These are phyloP conservation scores for Penicillium steckii DNA, from an alignment of 495 filamentous ascomycete species.

Conservation along the genomic window DNA sequence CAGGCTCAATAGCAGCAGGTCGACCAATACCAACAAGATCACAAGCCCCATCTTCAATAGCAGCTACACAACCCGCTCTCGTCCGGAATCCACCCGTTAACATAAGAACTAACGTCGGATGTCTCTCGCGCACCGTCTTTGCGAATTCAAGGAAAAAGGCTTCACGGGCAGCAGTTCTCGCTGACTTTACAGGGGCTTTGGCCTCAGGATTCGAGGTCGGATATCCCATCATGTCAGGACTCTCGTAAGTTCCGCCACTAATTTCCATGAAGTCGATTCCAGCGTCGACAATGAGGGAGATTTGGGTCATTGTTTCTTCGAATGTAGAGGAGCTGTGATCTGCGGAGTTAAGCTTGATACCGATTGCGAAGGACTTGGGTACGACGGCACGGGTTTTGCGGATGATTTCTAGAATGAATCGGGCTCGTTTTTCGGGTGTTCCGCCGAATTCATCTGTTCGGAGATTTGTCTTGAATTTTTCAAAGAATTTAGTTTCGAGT, in stretches of 20 bases:
- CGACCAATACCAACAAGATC: constrained; percentile 58
- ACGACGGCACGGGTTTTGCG: constrained; percentile 41
- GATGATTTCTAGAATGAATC: constrained; percentile 50
- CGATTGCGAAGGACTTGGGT: constrained; percentile 50
- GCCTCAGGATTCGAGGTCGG: no score
- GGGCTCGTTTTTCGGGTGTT: constrained; percentile 40
- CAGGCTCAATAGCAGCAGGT: constrained; percentile 50
- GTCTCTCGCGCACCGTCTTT: constrained; percentile 37
- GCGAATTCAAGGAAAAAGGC: constrained; percentile 64
- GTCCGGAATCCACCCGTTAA: constrained; percentile 57
- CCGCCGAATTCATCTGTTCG: constrained; percentile 52
- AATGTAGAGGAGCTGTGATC: constrained; percentile 49
- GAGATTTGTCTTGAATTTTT: constrained; percentile 34
- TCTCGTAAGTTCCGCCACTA: constrained; percentile 57
- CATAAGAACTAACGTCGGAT: constrained; percentile 48
- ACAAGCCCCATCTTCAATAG: constrained; percentile 51
- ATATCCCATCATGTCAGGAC: constrained; percentile 42
- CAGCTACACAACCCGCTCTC: constrained; percentile 51
- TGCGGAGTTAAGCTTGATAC: constrained; percentile 63
- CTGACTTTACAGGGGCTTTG: constrained; percentile 22
- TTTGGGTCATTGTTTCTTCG: constrained; percentile 52
- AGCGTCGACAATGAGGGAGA: constrained; percentile 48
- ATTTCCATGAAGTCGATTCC: constrained; percentile 65
- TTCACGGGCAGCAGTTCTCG: constrained; percentile 50
- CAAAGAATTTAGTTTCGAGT: no score